phyloP scores from a whole-genome alignment of 2,329 filamentous ascomycete species.

The Ascochyta viciae-villosae region DNA sequence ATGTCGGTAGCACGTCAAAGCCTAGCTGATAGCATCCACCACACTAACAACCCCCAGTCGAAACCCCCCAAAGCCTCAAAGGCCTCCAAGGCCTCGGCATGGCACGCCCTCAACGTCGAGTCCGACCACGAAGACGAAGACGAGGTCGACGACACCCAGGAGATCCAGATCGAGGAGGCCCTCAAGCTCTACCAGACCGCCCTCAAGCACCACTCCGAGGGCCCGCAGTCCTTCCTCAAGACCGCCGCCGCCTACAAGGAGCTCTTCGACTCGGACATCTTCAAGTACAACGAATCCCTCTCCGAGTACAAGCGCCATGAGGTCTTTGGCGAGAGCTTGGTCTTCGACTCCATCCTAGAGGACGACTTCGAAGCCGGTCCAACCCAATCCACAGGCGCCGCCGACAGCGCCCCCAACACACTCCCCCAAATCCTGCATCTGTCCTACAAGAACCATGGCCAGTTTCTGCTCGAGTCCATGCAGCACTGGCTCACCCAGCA shows the following conservation, averaged over 20 bases:
- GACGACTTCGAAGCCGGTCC: conserved; percentile 50
- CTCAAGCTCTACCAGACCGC: conserved; percentile 93
- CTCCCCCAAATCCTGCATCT: conserved; percentile 90
- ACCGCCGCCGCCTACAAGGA: conserved; percentile 82
- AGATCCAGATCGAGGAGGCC: conserved; percentile 96
- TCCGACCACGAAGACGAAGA: conserved; percentile 89
- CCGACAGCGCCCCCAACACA: conserved; percentile 78
- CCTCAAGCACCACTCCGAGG: conserved; percentile 89
- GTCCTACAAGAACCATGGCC: conserved; percentile 93
- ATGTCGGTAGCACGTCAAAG: conserved; percentile 8
- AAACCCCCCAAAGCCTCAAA: conserved; percentile 33
- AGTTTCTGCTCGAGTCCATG: conserved; percentile 83
- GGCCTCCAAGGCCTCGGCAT: conserved; percentile 55
- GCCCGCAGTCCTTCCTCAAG: conserved; percentile 75
- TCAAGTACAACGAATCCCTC: conserved; percentile 84
- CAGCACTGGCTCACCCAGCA: conserved; percentile 57
- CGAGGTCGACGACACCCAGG: conserved; percentile 92
- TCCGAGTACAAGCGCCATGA: conserved; percentile 82
- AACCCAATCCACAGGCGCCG: conserved; percentile 62
- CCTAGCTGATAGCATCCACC: background rate
- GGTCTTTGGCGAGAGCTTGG: conserved; percentile 54
- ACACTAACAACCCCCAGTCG: conserved; percentile 36
- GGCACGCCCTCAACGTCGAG: conserved; percentile 91
- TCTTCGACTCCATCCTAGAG: conserved; percentile 51
- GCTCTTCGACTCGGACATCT: conserved; percentile 91